phyloP scores from a whole-genome alignment of 2,329 filamentous ascomycete genomes.

The Mycosphaerella sp. region DNA sequence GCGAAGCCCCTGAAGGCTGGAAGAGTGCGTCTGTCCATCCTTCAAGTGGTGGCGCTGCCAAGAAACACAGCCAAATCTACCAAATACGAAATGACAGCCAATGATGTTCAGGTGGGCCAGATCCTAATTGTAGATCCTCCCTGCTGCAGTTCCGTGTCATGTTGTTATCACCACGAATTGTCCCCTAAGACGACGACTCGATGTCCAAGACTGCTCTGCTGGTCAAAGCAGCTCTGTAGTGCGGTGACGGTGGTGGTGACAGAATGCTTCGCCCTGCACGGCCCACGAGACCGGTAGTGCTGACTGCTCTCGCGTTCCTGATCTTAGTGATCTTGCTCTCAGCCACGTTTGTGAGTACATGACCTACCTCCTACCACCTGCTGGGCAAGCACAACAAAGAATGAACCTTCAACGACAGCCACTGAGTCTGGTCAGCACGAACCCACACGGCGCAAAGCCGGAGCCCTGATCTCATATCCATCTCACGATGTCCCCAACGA shows the following conservation, averaged over 20 bases:
- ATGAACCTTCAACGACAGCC: neutral
- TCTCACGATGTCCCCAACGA: neutral
- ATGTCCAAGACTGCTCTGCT: slow-evolving; percentile 1
- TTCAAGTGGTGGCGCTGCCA: neutral
- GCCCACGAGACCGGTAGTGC: neutral
- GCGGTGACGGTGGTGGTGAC: neutral
- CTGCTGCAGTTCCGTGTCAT: neutral
- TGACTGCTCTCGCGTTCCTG: neutral
- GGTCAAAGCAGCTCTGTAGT: slow-evolving; percentile 1
- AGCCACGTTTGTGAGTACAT: neutral
- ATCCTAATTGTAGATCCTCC: neutral
- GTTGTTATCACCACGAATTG: neutral
- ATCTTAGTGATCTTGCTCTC: neutral
- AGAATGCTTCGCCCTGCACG: slow-evolving; percentile 6
- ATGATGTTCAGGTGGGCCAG: neutral
- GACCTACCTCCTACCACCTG: neutral
- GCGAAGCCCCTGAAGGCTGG: neutral
- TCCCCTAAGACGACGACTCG: neutral
- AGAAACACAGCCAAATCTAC: neutral
- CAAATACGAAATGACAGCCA: neutral
- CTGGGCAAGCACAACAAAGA: no score
- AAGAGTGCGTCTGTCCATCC: neutral
- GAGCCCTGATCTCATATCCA: neutral
- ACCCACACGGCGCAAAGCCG: neutral
- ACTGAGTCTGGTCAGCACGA: neutral